Base-by-base conservation (phyloP, 768 basidiomycete species). In the Galerina sulciceps region DNA sequence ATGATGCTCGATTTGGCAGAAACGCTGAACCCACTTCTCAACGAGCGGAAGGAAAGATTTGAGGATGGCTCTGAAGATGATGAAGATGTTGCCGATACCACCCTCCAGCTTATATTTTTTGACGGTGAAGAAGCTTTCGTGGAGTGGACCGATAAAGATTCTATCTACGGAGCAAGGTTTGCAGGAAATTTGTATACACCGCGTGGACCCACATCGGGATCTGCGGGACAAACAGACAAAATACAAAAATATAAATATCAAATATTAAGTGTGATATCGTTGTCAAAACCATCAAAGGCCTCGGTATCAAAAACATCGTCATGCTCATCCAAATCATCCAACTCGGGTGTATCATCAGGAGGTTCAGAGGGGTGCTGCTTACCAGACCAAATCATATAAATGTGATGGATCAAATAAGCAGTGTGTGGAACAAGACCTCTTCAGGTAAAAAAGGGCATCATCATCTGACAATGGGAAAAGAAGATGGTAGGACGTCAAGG, bases 91-190 rank as follows among this genome's bases (percentile, higher is more conserved):
- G 85, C 85, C 0, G 90, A 92, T 56, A 93, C 91, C 17, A 96
- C 96, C 3, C 73, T 99, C 9, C 94, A 97, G 69, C 77, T 99
- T 9, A 81, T 99, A 10, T 96, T 99, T 71, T 96, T 99, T 58
- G 97, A 99, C 67, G 97, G 97, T 2, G 97, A 99, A 74, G 97
- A 99, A 73, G 97, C 97, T 0, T 98, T 96, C 73, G 80, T 85
- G 46, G 79, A 84, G 23, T 99, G 96, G 96, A 94, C 93, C 2
- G 83, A 80, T 31, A 86, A 83, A 2, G 96, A 99, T 73, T 96
- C 93, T 1, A 87, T 94, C 42, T 99, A 99, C 69, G 96, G 96
- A n/a, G 89, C 96, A 40, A 86, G 93, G 96, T 94, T 31, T 31
- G 17, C 26, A n/a, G 38, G 15, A 13, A 8, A 35, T 36, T 13